Percentiles rank a stretch among this genome's conserved stretches.
Evolutionary conservation across 176 grass and related monocot genomes (phyloP).

Genomic region (Rhynchospora pubera): DNA sequence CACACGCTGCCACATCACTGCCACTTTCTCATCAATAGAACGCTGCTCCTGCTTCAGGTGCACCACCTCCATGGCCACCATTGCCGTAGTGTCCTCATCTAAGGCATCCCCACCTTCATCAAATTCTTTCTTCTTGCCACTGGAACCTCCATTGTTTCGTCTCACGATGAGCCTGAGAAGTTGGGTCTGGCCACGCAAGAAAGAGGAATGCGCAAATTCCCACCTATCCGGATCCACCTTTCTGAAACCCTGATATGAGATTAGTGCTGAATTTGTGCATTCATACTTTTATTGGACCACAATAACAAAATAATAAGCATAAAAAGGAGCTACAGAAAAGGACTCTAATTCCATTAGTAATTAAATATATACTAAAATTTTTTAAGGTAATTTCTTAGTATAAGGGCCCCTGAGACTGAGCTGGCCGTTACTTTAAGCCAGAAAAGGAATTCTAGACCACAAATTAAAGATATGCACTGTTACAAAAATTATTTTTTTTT

Average conservation of each 20-base stretch:
- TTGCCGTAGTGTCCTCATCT: conserved; percentile 14
- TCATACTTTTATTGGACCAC: neutral
- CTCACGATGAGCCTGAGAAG: conserved; percentile 48
- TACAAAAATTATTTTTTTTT: no score
- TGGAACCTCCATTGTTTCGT: conserved; percentile 24
- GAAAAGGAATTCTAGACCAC: neutral
- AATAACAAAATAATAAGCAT: neutral
- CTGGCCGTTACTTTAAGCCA: neutral
- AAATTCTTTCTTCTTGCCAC: conserved; percentile 26
- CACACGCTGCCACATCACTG: conserved; percentile 52
- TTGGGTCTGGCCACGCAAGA: conserved; percentile 58
- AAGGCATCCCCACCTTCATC: neutral
- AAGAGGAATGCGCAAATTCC: conserved; percentile 71
- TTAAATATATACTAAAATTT: neutral
- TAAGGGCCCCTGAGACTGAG: neutral
- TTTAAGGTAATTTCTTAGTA: neutral
- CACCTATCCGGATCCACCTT: conserved; percentile 74
- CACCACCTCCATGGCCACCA: conserved; percentile 59
- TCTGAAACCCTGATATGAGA: conserved; percentile 40
- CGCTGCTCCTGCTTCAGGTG: conserved; percentile 51
- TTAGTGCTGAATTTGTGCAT: neutral
- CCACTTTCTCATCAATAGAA: conserved; percentile 44
- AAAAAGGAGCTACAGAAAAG: neutral
- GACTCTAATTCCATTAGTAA: no score
- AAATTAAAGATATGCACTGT: neutral